Evolutionary conservation across 2,329 filamentous ascomycete genomes (phyloP), one percentile per base, ranked within the genome.

Genomic region (Gaeumannomyces sp.): DNA sequence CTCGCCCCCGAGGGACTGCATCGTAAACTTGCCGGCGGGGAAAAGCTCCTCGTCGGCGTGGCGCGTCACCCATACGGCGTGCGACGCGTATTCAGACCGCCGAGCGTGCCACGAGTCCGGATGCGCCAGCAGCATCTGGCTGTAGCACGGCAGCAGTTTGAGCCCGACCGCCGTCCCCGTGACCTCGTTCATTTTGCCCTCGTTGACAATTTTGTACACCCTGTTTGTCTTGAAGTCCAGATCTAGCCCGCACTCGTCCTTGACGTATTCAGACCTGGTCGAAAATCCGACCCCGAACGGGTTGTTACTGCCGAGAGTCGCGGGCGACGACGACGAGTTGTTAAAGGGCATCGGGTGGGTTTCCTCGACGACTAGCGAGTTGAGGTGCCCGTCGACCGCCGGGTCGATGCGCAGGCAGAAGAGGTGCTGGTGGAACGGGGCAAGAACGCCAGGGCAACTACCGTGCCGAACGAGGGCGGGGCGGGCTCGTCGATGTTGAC

Each of bases 341-440:
- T 58, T 56, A 35, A 22, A n/a, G 0, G 83, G 80, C 70, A 87
- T 76, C 0, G 77, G 61, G 8, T 73, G 68, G 1, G 74, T 73
- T 53, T 80, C 77, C 31, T 79, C 76, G 0, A 77, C 66, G 1
- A 75, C 71, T 1, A 87, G 73, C 0, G 83, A 83, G 72, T 89
- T 89, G 1, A 74, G 71, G 68, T 82, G 76, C 0, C 86, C 85
- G 68, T 89, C 86, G 57, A 89, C 77, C 2, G 85, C 83, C 0
- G 86, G 85, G 69, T 91, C 88, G 61, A 91, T 83, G 1, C 88
- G 81, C 58, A 86, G 75, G 29, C 79, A 82, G 72, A 91, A 90
- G 59, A 91, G 80, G 74, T 91, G 89, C 72, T 91, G 89, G 68
- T 91, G 88, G 72, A 89, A 87, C 66, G 86, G 86, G 0, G 88